Evolutionary conservation across 331 rosid species (phyloP).

Genomic region (Dryas integrifolia): DNA sequence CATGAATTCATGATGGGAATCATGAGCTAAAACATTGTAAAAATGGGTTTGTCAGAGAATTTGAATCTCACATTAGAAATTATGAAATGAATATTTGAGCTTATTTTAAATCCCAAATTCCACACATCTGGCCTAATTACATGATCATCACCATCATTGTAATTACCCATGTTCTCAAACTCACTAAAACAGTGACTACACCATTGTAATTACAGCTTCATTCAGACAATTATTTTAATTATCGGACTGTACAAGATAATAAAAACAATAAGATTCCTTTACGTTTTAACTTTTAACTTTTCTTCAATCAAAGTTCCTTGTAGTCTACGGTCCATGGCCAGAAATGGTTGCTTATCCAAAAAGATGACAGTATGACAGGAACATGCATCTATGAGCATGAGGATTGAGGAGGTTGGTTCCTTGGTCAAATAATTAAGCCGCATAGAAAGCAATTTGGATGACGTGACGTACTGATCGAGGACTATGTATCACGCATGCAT

Average conservation of each 20-base stretch:
- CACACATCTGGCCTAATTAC: not conserved
- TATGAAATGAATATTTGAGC: conserved; percentile 31
- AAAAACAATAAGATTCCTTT: not conserved
- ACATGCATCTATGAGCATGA: too few species aligned
- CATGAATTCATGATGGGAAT: conserved; percentile 10
- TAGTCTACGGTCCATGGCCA: not conserved
- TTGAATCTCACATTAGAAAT: conserved; percentile 4
- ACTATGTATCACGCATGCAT: conserved; percentile 4
- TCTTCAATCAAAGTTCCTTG: not conserved
- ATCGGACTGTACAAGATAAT: too few species aligned
- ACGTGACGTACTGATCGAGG: conserved; percentile 38
- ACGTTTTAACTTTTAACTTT: too few species aligned
- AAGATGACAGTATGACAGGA: conserved; percentile 23
- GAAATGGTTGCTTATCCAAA: conserved; percentile 41
- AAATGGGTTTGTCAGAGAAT: conserved; percentile 17
- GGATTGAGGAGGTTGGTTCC: not conserved
- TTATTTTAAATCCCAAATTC: conserved; percentile 21
- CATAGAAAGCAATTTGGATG: conserved; percentile 24
- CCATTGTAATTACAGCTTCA: too few species aligned
- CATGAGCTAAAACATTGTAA: conserved; percentile 23
- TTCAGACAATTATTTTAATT: too few species aligned
- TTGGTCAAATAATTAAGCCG: conserved; percentile 9
- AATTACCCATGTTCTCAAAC: too few species aligned
- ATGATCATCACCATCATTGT: too few species aligned
- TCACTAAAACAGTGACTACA: too few species aligned